Evolutionary conservation across 495 filamentous ascomycete genomes (phyloP).

Genomic region (Chaetomium tenue): DNA sequence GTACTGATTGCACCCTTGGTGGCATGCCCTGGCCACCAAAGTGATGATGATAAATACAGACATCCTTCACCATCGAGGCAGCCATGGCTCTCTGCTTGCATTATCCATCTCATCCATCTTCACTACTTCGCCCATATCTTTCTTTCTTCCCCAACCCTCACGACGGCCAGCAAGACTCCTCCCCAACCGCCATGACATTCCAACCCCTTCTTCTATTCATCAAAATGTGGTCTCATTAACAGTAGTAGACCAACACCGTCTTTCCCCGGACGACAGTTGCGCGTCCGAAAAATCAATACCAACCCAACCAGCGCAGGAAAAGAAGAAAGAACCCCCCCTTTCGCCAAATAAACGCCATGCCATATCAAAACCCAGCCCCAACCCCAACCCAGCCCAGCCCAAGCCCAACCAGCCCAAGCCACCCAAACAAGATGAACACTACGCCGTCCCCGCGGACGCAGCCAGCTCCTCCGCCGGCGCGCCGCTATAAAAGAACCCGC

Average conservation of each 20-base stretch:
- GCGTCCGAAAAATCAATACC: background rate
- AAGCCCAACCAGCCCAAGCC: no score
- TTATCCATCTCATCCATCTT: no score
- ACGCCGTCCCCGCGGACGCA: background rate
- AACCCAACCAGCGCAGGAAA: background rate
- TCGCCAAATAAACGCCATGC: conserved; percentile 2
- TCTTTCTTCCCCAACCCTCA: background rate
- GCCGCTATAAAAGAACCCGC: conserved; percentile 28
- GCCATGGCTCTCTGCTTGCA: no score
- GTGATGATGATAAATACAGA: no score
- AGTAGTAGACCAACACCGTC: background rate
- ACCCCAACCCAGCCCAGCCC: background rate
- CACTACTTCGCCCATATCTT: no score
- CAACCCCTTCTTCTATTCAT: background rate
- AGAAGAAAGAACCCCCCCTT: background rate
- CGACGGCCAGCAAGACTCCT: no score
- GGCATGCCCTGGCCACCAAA: no score
- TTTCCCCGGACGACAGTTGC: background rate
- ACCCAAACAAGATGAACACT: background rate
- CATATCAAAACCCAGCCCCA: background rate
- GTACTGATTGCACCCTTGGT: no score
- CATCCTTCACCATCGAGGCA: no score
- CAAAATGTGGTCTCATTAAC: background rate
- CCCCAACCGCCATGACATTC: background rate
- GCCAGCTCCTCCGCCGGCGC: background rate